Evolutionary conservation across 305 asterid species (phyloP).

Genomic region (Solanum hybrid): DNA sequence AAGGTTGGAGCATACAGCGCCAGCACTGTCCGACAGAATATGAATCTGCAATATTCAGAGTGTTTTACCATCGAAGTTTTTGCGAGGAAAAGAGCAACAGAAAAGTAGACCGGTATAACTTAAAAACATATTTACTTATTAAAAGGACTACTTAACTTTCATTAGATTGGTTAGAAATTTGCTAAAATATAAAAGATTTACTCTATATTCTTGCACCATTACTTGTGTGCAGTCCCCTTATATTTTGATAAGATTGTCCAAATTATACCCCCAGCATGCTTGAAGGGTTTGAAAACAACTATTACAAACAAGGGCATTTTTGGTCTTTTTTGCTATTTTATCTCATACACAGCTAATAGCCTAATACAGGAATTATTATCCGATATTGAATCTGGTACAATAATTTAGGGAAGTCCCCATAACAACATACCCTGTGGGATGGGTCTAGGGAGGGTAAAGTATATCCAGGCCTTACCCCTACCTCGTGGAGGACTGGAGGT

Average conservation of each 20-base stretch:
- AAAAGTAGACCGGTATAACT: background rate
- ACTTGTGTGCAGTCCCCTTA: background rate
- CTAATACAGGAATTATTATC: background rate
- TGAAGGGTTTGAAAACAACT: background rate
- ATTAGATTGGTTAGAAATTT: background rate
- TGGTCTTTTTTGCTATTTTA: background rate
- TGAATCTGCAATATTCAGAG: slow-evolving; percentile 50
- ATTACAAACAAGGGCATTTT: background rate
- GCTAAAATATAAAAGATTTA: background rate
- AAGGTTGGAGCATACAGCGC: slow-evolving; percentile 37
- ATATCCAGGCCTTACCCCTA: background rate
- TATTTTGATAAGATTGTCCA: background rate
- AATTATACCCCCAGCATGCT: background rate
- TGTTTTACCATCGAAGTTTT: background rate
- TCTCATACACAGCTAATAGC: background rate
- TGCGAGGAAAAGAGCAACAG: background rate
- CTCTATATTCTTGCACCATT: background rate
- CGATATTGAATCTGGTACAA: background rate
- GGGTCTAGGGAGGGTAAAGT: background rate
- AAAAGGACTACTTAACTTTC: background rate
- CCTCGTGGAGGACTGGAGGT: background rate
- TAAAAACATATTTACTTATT: background rate
- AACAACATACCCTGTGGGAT: background rate
- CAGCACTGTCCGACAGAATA: slow-evolving; percentile 68
- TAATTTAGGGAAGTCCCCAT: background rate